Evolutionary conservation across 2,329 filamentous ascomycete species (phyloP).

Genomic region (Fusarium buxicola): DNA sequence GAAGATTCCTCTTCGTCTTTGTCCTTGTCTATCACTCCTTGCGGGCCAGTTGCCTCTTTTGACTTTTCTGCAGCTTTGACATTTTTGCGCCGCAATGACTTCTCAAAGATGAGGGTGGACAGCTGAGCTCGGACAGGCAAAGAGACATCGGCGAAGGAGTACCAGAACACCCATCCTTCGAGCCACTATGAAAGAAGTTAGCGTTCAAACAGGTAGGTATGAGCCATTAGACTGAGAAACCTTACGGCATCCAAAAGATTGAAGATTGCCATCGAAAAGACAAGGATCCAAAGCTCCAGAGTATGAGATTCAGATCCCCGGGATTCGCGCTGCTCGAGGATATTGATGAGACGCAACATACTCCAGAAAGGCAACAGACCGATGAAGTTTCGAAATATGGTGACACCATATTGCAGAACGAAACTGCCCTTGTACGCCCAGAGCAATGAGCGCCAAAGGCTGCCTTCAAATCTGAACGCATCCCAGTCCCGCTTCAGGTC

Average conservation of each 20-base stretch:
- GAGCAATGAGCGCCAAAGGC: constrained; percentile 71
- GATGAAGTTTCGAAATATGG: constrained; percentile 65
- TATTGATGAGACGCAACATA: constrained; percentile 72
- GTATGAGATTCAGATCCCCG: constrained; percentile 57
- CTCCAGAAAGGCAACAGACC: constrained; percentile 78
- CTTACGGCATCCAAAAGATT: constrained; percentile 64
- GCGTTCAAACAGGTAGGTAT: not conserved
- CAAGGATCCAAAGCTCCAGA: constrained; percentile 73
- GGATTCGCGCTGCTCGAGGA: constrained; percentile 67
- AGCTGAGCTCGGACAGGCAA: constrained; percentile 77
- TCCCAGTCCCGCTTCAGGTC: constrained; percentile 64
- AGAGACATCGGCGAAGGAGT: constrained; percentile 70
- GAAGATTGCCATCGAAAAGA: constrained; percentile 70
- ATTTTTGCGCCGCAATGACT: constrained; percentile 81
- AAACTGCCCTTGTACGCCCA: constrained; percentile 68
- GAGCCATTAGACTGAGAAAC: not conserved
- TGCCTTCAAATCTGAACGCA: constrained; percentile 57
- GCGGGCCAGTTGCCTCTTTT: constrained; percentile 49
- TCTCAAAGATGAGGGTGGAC: constrained; percentile 79
- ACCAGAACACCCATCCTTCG: constrained; percentile 75
- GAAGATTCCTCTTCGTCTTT: constrained; percentile 62
- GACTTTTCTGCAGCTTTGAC: constrained; percentile 71
- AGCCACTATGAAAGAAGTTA: constrained; percentile 58
- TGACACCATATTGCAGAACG: constrained; percentile 68
- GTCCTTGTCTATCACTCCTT: constrained; percentile 57